Evolutionary conservation across 1,284 basidiomycete species (phyloP), one percentile per base, ranked within the genome.

Genomic region (Microbotryum violaceum): DNA sequence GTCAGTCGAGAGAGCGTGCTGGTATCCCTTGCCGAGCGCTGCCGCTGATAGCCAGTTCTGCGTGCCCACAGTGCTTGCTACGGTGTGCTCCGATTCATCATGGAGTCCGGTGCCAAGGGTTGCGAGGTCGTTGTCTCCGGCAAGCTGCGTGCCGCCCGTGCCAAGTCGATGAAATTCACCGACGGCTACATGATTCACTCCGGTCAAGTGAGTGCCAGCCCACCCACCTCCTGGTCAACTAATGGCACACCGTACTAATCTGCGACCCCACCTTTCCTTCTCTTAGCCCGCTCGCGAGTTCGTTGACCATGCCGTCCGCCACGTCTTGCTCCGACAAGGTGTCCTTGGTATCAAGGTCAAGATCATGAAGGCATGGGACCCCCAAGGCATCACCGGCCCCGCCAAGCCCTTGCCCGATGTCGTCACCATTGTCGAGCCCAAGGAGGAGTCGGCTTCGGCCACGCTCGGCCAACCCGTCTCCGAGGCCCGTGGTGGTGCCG

Each of bases 141-240:
- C 77, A 99, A 99, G 81, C 90, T 99, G 74, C 92, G 96, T 78
- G 96, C 94, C 73, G 96, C 96, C 72, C 92, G 93, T 85, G 96
- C 96, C 76, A 99, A 99, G 82, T 90, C 91, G 54, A 98, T 98
- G 96, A 99, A 99, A 81, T 98, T 99, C 83, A 97, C 93, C 76
- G 96, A 98, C 75, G 96, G 96, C 58, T 97, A 97, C 87, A 97
- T 98, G 91, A 94, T 98, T 78, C 96, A 98, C 86, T 97, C 96
- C 70, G 96, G 96, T 37, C 60, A 60, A 48, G 58, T 60, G 48
- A 20, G 58, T 53, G 9, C 9, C 37, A 23, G 27, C 5, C 37
- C 29, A 23, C 48, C 9, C 1, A 29, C 48, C 10, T 49, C 48
- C 48, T 14, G 27, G 18, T 21, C 23, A 12, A 6, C 20, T 20